phyloP scores from a whole-genome alignment of 2,329 filamentous ascomycete species.

The Periconia sp. region DNA sequence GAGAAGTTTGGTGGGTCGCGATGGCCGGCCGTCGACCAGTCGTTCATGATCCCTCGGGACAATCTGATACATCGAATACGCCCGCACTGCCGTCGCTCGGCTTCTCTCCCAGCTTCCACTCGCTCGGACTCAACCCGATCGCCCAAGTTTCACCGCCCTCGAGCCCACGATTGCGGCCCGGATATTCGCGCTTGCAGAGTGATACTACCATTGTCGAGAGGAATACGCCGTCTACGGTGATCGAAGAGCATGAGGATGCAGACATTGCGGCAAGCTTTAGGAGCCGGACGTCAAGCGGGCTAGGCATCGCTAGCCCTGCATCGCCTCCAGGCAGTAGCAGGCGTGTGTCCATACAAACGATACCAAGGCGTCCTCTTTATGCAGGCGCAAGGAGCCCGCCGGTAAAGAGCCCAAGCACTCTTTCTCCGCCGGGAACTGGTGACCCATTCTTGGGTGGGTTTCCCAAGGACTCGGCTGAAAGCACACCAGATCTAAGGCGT shows the following conservation, averaged over 20 bases:
- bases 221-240: constrained; percentile 28
- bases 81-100: constrained; percentile 35
- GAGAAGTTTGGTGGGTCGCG: constrained; percentile 2
- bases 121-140: constrained; percentile 23
- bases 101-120: constrained; percentile 30
- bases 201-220: constrained; percentile 42
- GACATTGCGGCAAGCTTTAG: constrained; percentile 28
- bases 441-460: constrained; percentile 37
- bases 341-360: constrained; percentile 28
- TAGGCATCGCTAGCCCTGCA: constrained; percentile 40
- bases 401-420: constrained; percentile 21
- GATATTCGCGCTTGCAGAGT: constrained; percentile 44
- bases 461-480: constrained; percentile 30
- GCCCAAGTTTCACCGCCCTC: constrained; percentile 25
- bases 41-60: constrained; percentile 32
- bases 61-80: constrained; percentile 33
- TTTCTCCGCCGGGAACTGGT: constrained; percentile 34
- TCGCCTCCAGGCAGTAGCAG: constrained; percentile 11
- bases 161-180: constrained; percentile 36
- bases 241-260: constrained; percentile 42
- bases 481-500: constrained; percentile 41
- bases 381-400: constrained; percentile 20
- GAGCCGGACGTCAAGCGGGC: constrained; percentile 28
- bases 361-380: constrained; percentile 24
- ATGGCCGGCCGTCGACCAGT: constrained; percentile 42